These are phyloP conservation scores for Agaricus subrufescens DNA, from an alignment of 768 basidiomycete genomes.

Conservation along the genomic window DNA sequence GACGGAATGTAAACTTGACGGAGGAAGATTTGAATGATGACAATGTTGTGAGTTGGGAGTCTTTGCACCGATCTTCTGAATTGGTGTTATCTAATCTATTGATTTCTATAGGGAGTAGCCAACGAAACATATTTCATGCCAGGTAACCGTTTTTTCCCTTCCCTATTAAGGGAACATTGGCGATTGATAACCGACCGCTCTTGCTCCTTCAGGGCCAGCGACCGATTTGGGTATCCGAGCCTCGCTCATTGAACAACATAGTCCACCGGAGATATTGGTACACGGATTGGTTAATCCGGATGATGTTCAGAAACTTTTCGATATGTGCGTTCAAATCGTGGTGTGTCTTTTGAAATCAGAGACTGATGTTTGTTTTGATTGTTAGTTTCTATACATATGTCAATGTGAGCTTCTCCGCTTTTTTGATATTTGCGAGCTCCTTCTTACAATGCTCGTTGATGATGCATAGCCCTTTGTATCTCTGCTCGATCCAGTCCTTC, in stretches of 20 bases:
- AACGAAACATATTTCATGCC: constrained; percentile 79
- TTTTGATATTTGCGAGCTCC: background rate
- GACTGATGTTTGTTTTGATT: background rate
- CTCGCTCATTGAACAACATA: constrained; percentile 70
- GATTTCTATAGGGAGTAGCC: constrained; percentile 59
- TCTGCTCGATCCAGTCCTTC: constrained; percentile 74
- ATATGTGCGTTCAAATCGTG: constrained; percentile 52
- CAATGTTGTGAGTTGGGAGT: constrained; percentile 43
- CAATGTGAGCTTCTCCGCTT: constrained; percentile 44
- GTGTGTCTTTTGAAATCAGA: background rate
- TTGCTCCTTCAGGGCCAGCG: constrained; percentile 49
- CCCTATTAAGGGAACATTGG: background rate
- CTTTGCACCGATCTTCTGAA: background rate
- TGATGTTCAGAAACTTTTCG: constrained; percentile 80
- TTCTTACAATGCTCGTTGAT: constrained; percentile 6
- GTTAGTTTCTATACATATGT: constrained; percentile 65
- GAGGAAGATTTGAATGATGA: constrained; percentile 55
- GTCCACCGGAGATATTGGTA: constrained; percentile 76
- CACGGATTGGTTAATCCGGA: constrained; percentile 74
- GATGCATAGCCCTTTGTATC: constrained; percentile 56
- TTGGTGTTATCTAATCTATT: constrained; percentile 9
- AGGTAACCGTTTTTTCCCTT: constrained; percentile 34
- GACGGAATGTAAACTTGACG: constrained; percentile 27
- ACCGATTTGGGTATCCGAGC: constrained; percentile 68
- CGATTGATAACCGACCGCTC: constrained; percentile 5